A percentile compares a stretch with the other conserved stretches of the same genome.
Conservation (phyloP, 441 rosid species). For the Pelargonium myrrhifolium region DNA sequence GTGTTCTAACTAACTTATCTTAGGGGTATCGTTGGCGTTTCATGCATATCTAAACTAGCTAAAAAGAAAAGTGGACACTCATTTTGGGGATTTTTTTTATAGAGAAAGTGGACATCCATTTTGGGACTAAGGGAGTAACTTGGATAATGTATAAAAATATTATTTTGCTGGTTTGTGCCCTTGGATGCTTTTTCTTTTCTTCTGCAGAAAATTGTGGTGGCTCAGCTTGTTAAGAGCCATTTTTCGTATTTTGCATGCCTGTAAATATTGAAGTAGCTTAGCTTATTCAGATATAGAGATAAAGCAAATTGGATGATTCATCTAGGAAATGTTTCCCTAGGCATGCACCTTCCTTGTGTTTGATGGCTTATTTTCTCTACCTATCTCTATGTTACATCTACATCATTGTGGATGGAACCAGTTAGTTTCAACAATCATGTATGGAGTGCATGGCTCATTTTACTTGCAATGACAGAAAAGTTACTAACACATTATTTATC, state of each 20-base stretch:
- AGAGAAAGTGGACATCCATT: neutral
- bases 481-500: no score
- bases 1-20: no score
- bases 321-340: neutral
- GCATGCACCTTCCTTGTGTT: neutral
- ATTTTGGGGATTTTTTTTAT: neutral
- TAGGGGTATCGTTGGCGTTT: no score
- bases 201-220: neutral
- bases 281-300: neutral
- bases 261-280: neutral
- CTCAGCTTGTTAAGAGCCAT: neutral
- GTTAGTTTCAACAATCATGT: neutral
- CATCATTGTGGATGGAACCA: neutral
- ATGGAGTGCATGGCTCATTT: neutral
- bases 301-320: neutral
- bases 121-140: neutral
- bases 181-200: neutral
- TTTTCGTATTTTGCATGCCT: neutral
- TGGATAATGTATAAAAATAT: neutral
- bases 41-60: no score
- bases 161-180: neutral
- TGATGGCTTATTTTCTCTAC: neutral
- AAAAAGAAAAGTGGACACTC: neutral
- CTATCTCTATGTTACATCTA: neutral
- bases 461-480: no score